Percentiles rank a stretch among this genome's conserved stretches.
These are phyloP conservation scores for Aristolochia californica DNA, from an alignment of 164 flowering plant species.

Conservation along the genomic window DNA sequence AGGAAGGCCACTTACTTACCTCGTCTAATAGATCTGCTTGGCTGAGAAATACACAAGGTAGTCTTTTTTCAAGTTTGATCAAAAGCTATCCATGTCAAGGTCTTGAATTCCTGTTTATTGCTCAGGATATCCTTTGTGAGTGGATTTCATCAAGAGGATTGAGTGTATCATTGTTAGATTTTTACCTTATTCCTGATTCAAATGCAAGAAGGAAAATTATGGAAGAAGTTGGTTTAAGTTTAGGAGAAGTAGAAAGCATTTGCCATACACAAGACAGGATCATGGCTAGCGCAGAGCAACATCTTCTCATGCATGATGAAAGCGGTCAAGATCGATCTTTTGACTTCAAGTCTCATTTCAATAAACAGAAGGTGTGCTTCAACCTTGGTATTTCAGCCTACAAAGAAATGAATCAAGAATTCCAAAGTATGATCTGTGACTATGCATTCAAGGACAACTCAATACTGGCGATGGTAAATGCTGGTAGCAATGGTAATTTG, in stretches of 20 bases:
- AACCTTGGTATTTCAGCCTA: conserved; percentile 42
- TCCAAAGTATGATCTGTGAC: conserved; percentile 40
- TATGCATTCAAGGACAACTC: conserved; percentile 53
- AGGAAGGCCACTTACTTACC: conserved; percentile 46
- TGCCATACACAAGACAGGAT: conserved; percentile 37
- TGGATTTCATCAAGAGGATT: conserved; percentile 72
- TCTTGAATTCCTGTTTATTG: conserved; percentile 40
- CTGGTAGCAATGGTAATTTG: conserved; percentile 88
- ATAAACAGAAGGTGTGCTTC: neutral
- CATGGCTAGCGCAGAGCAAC: conserved; percentile 30
- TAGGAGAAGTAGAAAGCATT: conserved; percentile 51
- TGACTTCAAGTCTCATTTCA: conserved; percentile 3
- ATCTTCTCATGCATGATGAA: conserved; percentile 28
- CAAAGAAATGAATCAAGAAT: conserved; percentile 42
- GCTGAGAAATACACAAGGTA: conserved; percentile 45
- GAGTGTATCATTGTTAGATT: conserved; percentile 67
- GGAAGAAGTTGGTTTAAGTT: conserved; percentile 52
- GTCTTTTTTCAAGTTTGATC: conserved; percentile 37
- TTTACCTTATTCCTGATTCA: conserved; percentile 47
- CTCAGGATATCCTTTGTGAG: conserved; percentile 74
- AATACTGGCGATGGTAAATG: conserved; percentile 58
- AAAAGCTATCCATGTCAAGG: conserved; percentile 19
- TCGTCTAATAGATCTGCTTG: conserved; percentile 45
- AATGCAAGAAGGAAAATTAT: conserved; percentile 40
- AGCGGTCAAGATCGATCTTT: conserved; percentile 11